These are phyloP conservation scores for Phylloboletellus chloephorus DNA, from an alignment of 1,284 basidiomycete species.

Conservation along the genomic window DNA sequence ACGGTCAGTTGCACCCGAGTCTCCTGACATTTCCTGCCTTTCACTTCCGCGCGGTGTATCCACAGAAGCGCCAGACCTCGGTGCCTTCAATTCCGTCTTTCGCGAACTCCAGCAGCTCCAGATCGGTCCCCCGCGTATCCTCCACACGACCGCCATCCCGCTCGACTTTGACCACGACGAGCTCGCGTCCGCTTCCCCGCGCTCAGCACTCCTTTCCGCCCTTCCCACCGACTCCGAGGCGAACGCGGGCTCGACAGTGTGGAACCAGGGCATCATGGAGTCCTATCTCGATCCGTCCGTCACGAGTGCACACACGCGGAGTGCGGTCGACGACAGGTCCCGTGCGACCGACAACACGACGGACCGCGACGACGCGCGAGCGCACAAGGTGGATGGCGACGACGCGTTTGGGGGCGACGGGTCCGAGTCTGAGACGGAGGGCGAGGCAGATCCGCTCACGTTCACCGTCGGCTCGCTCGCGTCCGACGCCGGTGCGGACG, in stretches of 20 bases:
- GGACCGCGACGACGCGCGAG: slow-evolving; percentile 10
- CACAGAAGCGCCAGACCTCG: slow-evolving; percentile 65
- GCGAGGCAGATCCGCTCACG: slow-evolving; percentile 23
- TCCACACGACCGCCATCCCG: slow-evolving; percentile 15
- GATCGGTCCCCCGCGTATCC: slow-evolving; percentile 33
- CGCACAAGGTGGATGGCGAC: neutral
- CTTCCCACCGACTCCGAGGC: slow-evolving; percentile 39
- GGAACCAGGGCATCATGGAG: slow-evolving; percentile 59
- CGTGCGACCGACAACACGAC: slow-evolving; percentile 20
- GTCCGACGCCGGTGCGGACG: slow-evolving; percentile 15
- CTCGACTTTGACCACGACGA: slow-evolving; percentile 22
- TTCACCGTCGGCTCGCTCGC: slow-evolving; percentile 25
- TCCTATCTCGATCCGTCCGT: slow-evolving; percentile 35
- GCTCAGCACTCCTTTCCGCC: slow-evolving; percentile 15
- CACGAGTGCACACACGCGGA: slow-evolving; percentile 28
- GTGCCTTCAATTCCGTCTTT: slow-evolving; percentile 67
- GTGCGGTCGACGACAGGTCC: slow-evolving; percentile 27
- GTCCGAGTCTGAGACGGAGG: slow-evolving; percentile 33
- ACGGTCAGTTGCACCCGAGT: slow-evolving; percentile 40
- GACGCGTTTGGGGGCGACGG: slow-evolving; percentile 9
- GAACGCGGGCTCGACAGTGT: slow-evolving; percentile 53
- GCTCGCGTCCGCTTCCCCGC: slow-evolving; percentile 30
- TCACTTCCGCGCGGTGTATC: slow-evolving; percentile 5
- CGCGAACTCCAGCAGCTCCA: slow-evolving; percentile 59
- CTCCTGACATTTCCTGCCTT: neutral